Percentiles rank a stretch among this genome's conserved stretches.
Evolutionary conservation across 1,284 basidiomycete species (phyloP).

Genomic region (Heliocybe sulcata): DNA sequence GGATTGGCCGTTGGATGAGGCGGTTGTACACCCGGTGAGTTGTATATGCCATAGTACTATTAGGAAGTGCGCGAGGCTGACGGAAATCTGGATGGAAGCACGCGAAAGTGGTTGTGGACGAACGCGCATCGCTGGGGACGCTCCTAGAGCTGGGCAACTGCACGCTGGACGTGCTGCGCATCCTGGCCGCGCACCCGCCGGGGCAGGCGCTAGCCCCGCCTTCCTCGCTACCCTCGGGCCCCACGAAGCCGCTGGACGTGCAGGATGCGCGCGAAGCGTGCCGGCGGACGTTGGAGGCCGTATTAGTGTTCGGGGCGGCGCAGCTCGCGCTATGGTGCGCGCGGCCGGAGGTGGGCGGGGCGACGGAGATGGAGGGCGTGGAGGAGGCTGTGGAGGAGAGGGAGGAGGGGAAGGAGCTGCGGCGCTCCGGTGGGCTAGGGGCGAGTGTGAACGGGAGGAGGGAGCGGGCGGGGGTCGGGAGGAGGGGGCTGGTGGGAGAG

Average conservation of each 20-base stretch:
- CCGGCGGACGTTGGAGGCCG: constrained; percentile 58
- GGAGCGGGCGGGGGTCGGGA: constrained; percentile 46
- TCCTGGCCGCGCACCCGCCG: constrained; percentile 48
- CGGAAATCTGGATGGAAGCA: constrained; percentile 44
- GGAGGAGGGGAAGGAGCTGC: constrained; percentile 22
- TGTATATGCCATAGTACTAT: constrained; percentile 1
- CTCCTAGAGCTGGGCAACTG: constrained; percentile 70
- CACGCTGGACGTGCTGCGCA: constrained; percentile 60
- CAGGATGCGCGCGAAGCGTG: constrained; percentile 45
- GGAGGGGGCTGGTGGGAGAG: constrained; percentile 71
- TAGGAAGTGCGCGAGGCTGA: constrained; percentile 9
- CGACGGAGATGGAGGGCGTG: constrained; percentile 26
- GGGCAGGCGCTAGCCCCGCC: constrained; percentile 43
- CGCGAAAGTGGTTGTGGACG: constrained; percentile 72
- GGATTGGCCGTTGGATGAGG: constrained; percentile 64
- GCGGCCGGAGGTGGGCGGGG: constrained; percentile 50
- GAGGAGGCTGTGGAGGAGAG: constrained; percentile 26
- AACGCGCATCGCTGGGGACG: constrained; percentile 74
- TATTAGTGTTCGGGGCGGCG: constrained; percentile 69
- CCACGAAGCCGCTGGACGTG: constrained; percentile 45
- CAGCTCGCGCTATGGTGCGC: constrained; percentile 73
- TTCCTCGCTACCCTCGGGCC: constrained; percentile 21
- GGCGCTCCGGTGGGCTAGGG: constrained; percentile 17
- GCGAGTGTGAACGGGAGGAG: constrained; percentile 20
- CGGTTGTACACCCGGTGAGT: constrained; percentile 70